These are phyloP conservation scores for Golubevia pallescens DNA, from an alignment of 1,284 basidiomycete genomes.

Conservation along the genomic window DNA sequence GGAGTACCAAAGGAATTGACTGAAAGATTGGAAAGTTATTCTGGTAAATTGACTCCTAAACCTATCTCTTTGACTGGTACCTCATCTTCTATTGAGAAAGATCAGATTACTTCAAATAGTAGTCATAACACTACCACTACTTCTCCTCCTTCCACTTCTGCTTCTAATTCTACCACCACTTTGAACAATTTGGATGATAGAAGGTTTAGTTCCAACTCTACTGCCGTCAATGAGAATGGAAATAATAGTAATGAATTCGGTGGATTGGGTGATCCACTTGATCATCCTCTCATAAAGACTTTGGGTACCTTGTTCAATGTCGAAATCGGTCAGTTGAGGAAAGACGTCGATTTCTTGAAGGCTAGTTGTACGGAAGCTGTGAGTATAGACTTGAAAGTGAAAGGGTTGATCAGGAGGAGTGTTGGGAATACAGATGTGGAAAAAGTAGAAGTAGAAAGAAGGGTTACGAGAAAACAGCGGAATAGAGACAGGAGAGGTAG, in stretches of 20 bases:
- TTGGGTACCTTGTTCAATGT: constrained; percentile 79
- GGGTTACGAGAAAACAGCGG: too few relatives aligned
- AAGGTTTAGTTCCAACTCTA: too few relatives aligned
- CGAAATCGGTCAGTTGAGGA: constrained; percentile 73
- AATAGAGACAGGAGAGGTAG: too few relatives aligned
- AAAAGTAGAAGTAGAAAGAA: too few relatives aligned
- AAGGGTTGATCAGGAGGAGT: too few relatives aligned
- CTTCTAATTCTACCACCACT: background rate
- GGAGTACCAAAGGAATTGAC: constrained; percentile 76
- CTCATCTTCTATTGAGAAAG: too few relatives aligned
- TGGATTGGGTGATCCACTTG: background rate
- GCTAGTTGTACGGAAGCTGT: constrained; percentile 81
- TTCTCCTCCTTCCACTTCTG: background rate
- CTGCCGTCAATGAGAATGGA: too few relatives aligned
- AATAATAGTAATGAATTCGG: too few relatives aligned
- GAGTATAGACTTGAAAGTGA: too few relatives aligned
- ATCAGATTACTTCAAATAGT: constrained; percentile 8
- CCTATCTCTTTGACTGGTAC: background rate
- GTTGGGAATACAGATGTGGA: too few relatives aligned
- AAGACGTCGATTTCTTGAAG: constrained; percentile 76
- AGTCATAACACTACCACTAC: constrained; percentile 2
- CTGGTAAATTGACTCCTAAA: constrained; percentile 71
- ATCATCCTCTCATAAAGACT: constrained; percentile 65
- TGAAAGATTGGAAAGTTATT: constrained; percentile 80
- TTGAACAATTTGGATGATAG: too few relatives aligned